Evolutionary conservation across 1,139 yeast genomes (phyloP).

Genomic region (Diutina neorugosa): DNA sequence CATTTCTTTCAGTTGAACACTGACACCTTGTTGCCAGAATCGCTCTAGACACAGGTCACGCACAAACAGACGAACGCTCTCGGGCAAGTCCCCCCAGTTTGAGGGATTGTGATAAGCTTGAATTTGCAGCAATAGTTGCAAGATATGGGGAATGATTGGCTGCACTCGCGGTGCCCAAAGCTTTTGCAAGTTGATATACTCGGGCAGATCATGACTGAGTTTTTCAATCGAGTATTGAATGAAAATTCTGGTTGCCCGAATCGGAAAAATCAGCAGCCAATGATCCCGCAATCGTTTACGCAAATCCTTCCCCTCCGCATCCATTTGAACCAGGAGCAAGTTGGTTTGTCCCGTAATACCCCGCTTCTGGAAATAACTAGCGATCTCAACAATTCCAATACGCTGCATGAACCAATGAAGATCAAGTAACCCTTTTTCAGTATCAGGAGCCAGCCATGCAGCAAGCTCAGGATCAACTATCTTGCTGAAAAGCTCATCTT

Average conservation of each 20-base stretch:
- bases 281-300: constrained; percentile 73
- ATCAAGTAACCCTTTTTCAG: constrained; percentile 80
- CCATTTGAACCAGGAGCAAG: constrained; percentile 70
- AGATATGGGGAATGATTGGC: constrained; percentile 82
- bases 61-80: constrained; percentile 84
- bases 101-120: constrained; percentile 91
- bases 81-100: constrained; percentile 81
- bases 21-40: constrained; percentile 97
- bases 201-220: constrained; percentile 64
- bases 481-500: constrained; percentile 65
- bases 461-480: constrained; percentile 87
- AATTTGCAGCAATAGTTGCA: constrained; percentile 77
- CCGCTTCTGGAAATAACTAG: constrained; percentile 75
- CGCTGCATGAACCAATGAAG: constrained; percentile 98
- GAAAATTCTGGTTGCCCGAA: constrained; percentile 87
- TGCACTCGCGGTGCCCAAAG: constrained; percentile 91
- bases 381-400: constrained; percentile 86
- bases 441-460: constrained; percentile 89
- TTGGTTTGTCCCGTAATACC: constrained; percentile 72
- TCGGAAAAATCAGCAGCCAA: constrained; percentile 92
- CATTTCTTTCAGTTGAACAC: constrained; percentile 87
- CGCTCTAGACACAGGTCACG: constrained; percentile 81
- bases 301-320: constrained; percentile 72
- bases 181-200: constrained; percentile 56
- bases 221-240: constrained; percentile 93